Conservation (phyloP, 2,329 filamentous ascomycete species). For the Cadophora sp. region DNA sequence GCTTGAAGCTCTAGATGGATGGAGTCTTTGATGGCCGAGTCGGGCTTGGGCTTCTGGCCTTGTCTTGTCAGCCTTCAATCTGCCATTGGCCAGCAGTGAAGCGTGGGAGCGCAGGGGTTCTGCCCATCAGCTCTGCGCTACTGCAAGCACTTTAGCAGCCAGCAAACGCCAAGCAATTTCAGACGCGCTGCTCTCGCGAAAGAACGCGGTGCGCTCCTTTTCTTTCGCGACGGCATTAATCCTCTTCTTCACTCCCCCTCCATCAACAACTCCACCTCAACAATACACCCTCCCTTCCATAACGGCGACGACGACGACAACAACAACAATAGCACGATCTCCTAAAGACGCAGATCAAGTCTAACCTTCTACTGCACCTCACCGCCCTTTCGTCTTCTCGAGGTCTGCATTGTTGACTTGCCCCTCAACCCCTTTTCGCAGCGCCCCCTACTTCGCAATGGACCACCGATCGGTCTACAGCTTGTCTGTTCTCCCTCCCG, state of each 20-base stretch:
- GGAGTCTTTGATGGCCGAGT: neutral
- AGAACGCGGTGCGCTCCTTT: constrained; percentile 13
- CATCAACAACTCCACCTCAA: neutral
- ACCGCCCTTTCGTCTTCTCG: neutral
- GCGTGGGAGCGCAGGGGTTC: no score
- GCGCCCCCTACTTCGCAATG: constrained; percentile 57
- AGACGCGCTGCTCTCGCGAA: neutral
- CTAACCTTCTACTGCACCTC: neutral
- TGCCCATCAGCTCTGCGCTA: no score
- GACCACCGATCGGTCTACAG: constrained; percentile 90
- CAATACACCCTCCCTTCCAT: neutral
- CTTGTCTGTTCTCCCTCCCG: constrained; percentile 78
- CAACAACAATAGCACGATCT: neutral
- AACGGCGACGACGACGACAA: neutral
- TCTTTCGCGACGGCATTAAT: neutral
- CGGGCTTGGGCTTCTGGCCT: no score
- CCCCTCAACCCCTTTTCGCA: constrained; percentile 8
- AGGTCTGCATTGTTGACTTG: neutral
- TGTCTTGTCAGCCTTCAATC: no score
- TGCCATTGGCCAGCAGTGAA: no score
- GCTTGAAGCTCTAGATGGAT: neutral
- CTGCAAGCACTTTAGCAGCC: constrained; percentile 28
- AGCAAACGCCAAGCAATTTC: neutral
- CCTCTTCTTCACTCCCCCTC: neutral
- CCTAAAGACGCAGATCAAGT: neutral